These are phyloP conservation scores for Biscogniauxia marginata DNA, from an alignment of 2,329 filamentous ascomycete species.

Conservation along the genomic window DNA sequence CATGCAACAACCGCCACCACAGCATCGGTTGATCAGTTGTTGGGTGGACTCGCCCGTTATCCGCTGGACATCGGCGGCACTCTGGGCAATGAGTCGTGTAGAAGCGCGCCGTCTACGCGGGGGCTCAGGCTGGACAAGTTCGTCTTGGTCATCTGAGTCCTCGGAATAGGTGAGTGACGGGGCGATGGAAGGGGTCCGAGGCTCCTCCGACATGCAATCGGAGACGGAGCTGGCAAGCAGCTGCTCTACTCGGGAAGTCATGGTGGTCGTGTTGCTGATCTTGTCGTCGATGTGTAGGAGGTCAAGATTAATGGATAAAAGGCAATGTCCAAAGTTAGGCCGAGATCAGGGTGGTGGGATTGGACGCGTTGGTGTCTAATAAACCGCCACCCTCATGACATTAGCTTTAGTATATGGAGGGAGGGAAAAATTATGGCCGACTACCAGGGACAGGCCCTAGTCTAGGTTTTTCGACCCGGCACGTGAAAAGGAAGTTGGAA, in stretches of 20 bases:
- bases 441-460: neutral
- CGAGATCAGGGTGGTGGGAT: no score
- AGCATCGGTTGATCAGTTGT: conserved; percentile 61
- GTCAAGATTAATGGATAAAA: neutral
- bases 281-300: neutral
- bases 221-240: conserved; percentile 40
- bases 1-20: conserved; percentile 64
- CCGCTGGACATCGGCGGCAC: conserved; percentile 59
- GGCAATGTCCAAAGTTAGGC: no score
- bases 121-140: conserved; percentile 46
- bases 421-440: neutral
- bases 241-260: conserved; percentile 39
- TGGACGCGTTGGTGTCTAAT: neutral
- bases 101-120: conserved; percentile 62
- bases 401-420: neutral
- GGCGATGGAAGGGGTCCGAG: conserved; percentile 48
- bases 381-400: neutral
- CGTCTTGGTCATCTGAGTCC: conserved; percentile 58
- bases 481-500: neutral
- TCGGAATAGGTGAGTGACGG: conserved; percentile 64
- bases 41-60: conserved; percentile 64
- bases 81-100: conserved; percentile 65
- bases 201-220: conserved; percentile 46
- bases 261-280: conserved; percentile 16
- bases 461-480: no score